Conservation (phyloP, 1,139 yeast species). For the Hanseniaspora sp. region DNA sequence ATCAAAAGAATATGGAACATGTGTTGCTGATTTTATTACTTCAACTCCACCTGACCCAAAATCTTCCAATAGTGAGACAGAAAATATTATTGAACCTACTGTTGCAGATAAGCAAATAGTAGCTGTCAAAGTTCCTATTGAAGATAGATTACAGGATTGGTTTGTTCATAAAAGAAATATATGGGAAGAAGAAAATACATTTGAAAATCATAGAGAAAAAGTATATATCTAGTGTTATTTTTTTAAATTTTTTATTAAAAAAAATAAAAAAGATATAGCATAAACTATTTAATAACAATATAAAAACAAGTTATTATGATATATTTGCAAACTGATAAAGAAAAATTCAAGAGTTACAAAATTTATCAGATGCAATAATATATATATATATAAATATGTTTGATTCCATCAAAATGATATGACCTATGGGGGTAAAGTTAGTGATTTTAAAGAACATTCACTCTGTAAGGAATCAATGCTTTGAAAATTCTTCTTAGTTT, state of each 20-base stretch:
- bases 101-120: conserved; percentile 49
- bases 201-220: conserved; percentile 27
- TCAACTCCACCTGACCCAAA: not conserved
- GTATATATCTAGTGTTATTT: conserved; percentile 24
- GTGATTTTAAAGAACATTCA: conserved; percentile 15
- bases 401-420: conserved; percentile 29
- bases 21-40: not conserved
- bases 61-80: conserved; percentile 47
- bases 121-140: conserved; percentile 51
- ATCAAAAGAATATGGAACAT: conserved; percentile 8
- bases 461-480: conserved; percentile 6
- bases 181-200: conserved; percentile 45
- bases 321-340: no score
- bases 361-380: not conserved
- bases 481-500: not conserved
- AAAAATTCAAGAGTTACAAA: no score
- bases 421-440: conserved; percentile 16
- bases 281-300: no score
- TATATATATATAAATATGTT: conserved; percentile 18
- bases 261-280: no score
- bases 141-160: conserved; percentile 59
- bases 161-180: conserved; percentile 47
- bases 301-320: no score
- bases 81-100: not conserved
- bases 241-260: no score